phyloP scores from a whole-genome alignment of 2,329 filamentous ascomycete species.

The Arthroderma sp. region DNA sequence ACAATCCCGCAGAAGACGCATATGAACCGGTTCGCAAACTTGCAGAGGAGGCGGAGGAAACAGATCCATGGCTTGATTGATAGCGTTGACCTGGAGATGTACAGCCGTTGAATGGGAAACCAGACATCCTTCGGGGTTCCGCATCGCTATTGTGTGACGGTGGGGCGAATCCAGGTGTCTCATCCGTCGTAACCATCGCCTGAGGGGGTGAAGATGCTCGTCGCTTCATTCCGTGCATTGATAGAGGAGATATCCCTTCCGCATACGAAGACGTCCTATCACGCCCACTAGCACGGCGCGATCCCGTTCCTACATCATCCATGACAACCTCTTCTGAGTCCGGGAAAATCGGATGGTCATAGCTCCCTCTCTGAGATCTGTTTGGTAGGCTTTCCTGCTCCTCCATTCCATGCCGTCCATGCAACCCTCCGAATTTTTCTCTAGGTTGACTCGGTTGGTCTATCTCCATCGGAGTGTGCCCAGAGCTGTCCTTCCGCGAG shows the following conservation, averaged over 20 bases:
- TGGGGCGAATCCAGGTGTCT: slow-evolving; percentile 23
- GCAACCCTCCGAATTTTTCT: slow-evolving; percentile 15
- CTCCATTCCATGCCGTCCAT: slow-evolving; percentile 22
- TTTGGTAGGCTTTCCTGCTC: slow-evolving; percentile 38
- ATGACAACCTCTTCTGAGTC: slow-evolving; percentile 32
- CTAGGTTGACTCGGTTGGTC: slow-evolving; percentile 25
- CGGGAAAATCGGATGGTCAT: slow-evolving; percentile 46
- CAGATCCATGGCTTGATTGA: slow-evolving; percentile 45
- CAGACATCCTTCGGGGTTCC: slow-evolving; percentile 40
- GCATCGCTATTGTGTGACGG: slow-evolving; percentile 34
- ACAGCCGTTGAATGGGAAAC: slow-evolving; percentile 42
- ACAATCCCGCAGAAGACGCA: slow-evolving; percentile 47
- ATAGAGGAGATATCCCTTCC: slow-evolving; percentile 17
- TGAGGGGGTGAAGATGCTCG: slow-evolving; percentile 51
- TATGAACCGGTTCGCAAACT: slow-evolving; percentile 49
- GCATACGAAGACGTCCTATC: slow-evolving; percentile 26
- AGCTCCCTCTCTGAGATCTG: slow-evolving; percentile 46
- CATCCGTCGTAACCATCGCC: slow-evolving; percentile 30
- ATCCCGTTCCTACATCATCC: slow-evolving; percentile 23
- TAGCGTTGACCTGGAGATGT: slow-evolving; percentile 43
- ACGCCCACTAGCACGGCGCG: slow-evolving; percentile 26
- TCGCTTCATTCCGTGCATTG: slow-evolving; percentile 47
- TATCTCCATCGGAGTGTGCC: slow-evolving; percentile 28
- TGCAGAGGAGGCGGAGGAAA: slow-evolving; percentile 53
- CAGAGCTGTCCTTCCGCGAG: slow-evolving; percentile 28